These are phyloP conservation scores for Eleusine indica DNA, from an alignment of 176 grass and related monocot genomes.

Conservation along the genomic window DNA sequence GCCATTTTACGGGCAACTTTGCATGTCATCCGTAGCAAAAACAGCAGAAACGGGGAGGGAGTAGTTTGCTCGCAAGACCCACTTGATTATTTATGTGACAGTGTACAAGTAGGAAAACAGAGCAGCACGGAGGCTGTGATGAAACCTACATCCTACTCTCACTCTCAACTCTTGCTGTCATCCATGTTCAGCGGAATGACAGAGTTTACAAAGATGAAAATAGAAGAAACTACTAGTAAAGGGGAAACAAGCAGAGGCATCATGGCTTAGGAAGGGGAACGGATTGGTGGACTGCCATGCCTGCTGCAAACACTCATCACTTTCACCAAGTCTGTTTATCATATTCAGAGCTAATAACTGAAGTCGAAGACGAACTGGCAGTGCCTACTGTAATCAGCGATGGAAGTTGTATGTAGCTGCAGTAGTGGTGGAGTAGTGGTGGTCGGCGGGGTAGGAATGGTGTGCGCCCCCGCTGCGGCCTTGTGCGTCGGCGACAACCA, in stretches of 20 bases:
- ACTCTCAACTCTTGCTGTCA: too few relatives aligned
- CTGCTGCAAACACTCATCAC: neutral
- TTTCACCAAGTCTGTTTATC: neutral
- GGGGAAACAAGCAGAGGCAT: neutral
- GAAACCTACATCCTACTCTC: too few relatives aligned
- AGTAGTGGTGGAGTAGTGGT: neutral
- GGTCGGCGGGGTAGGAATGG: neutral
- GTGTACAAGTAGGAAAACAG: neutral
- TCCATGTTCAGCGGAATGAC: neutral
- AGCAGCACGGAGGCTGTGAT: too few relatives aligned
- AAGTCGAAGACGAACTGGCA: neutral
- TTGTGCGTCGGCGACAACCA: neutral
- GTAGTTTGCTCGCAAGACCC: neutral
- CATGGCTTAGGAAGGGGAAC: too few relatives aligned
- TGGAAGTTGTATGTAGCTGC: neutral
- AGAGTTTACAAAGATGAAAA: neutral
- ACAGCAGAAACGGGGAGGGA: neutral
- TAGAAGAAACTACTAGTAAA: neutral
- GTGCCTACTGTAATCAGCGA: neutral
- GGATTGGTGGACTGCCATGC: neutral
- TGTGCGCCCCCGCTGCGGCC: neutral
- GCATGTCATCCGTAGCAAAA: neutral
- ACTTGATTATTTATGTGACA: conserved; percentile 9
- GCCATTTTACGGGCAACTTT: neutral
- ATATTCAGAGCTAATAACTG: neutral